Evolutionary conservation across 331 rosid species (phyloP).

Genomic region (Malus hybrid): DNA sequence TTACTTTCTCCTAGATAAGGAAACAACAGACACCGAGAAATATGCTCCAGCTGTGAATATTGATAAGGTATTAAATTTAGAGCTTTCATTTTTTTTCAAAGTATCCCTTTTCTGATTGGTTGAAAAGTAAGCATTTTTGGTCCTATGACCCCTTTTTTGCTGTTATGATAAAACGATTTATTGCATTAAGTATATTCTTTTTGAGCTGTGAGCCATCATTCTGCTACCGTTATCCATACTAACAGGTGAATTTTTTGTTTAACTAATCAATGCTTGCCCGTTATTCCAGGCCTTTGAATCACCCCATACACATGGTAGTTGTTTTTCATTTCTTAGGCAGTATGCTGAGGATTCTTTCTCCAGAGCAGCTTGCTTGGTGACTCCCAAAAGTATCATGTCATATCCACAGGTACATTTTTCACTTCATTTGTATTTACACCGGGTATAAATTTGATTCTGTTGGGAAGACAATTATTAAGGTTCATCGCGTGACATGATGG

Average conservation of each 20-base stretch:
- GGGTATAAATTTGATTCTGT: neutral
- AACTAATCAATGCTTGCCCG: constrained; percentile 1
- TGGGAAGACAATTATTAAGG: neutral
- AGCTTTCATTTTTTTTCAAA: neutral
- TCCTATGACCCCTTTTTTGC: neutral
- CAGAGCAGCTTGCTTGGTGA: constrained; percentile 79
- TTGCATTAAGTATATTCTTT: neutral
- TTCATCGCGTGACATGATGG: neutral
- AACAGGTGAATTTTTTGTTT: neutral
- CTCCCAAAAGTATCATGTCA: constrained; percentile 72
- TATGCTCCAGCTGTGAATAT: constrained; percentile 86
- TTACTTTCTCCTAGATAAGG: constrained; percentile 78
- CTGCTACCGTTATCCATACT: neutral
- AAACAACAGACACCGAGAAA: constrained; percentile 75
- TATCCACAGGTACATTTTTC: constrained; percentile 81
- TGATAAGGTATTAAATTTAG: constrained; percentile 56
- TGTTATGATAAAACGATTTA: neutral
- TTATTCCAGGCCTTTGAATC: constrained; percentile 84
- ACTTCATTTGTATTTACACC: constrained; percentile 7
- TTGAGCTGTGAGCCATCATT: neutral
- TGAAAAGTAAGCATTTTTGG: neutral
- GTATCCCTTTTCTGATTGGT: constrained; percentile 1
- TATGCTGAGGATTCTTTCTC: constrained; percentile 92
- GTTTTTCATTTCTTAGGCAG: constrained; percentile 77
- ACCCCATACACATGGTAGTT: constrained; percentile 69